Conservation (phyloP, 257 asterid genomes). For the Sherardia arvensis region DNA sequence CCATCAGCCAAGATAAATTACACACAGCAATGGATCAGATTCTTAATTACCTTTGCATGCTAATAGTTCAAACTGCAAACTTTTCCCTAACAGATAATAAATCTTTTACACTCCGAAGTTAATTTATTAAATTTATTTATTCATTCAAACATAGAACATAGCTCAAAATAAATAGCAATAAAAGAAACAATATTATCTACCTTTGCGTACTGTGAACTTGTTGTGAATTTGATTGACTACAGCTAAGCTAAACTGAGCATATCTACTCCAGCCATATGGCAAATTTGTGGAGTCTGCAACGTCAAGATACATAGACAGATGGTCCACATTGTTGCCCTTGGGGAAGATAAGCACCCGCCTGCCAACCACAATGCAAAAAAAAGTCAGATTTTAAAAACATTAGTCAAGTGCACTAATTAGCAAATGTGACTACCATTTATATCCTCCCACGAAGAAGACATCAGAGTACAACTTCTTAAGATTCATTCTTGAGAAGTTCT, state of each 20-base stretch:
- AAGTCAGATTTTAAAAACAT: background rate
- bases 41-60: background rate
- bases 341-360: constrained; percentile 87
- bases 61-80: background rate
- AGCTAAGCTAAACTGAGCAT: constrained; percentile 74
- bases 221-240: constrained; percentile 54
- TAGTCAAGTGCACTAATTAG: background rate
- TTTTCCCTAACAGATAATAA: background rate
- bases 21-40: too few relatives aligned
- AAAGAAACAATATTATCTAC: constrained; percentile 19
- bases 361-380: constrained; percentile 18
- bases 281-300: constrained; percentile 59
- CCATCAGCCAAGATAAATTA: background rate
- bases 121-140: too few relatives aligned
- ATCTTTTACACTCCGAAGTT: background rate
- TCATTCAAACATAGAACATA: too few relatives aligned
- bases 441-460: constrained; percentile 48
- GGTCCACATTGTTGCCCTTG: constrained; percentile 77
- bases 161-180: background rate
- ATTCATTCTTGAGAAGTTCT: constrained; percentile 54
- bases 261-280: constrained; percentile 88
- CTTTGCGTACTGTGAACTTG: constrained; percentile 64
- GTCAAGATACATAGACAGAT: constrained; percentile 75
- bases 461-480: constrained; percentile 55
- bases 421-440: constrained; percentile 36